These are phyloP conservation scores for Cytospora mali DNA, from an alignment of 2,329 filamentous ascomycete genomes.

Conservation along the genomic window DNA sequence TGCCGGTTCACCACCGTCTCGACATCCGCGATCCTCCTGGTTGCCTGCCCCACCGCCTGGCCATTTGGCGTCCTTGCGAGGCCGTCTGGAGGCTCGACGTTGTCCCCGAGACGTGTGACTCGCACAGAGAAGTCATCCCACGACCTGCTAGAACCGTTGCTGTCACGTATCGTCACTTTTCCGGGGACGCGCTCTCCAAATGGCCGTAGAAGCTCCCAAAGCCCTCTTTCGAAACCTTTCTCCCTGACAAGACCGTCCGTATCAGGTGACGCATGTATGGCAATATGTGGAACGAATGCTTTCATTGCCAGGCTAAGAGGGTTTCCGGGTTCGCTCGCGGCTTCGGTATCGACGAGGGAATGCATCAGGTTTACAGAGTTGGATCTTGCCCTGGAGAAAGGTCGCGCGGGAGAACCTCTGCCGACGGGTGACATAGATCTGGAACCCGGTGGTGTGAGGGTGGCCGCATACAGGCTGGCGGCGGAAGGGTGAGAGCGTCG, in stretches of 20 bases:
- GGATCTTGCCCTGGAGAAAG: slow-evolving; percentile 62
- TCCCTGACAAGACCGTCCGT: slow-evolving; percentile 77
- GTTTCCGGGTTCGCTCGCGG: slow-evolving; percentile 52
- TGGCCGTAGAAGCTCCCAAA: slow-evolving; percentile 84
- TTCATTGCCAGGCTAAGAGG: slow-evolving; percentile 71
- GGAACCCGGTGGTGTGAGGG: slow-evolving; percentile 68
- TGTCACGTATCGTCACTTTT: slow-evolving; percentile 89
- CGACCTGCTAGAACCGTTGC: slow-evolving; percentile 76
- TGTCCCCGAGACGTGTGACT: slow-evolving; percentile 72
- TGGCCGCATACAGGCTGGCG: slow-evolving; percentile 66
- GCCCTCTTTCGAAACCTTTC: slow-evolving; percentile 81
- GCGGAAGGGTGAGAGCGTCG: slow-evolving; percentile 59
- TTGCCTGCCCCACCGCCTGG: slow-evolving; percentile 28
- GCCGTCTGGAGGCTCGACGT: slow-evolving; percentile 53
- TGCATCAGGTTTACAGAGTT: slow-evolving; percentile 47
- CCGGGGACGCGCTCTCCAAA: slow-evolving; percentile 89
- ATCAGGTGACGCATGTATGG: slow-evolving; percentile 83
- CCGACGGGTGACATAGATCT: slow-evolving; percentile 69
- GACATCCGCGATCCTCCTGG: slow-evolving; percentile 65
- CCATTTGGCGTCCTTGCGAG: slow-evolving; percentile 37
- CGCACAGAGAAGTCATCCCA: slow-evolving; percentile 91
- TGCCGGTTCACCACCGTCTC: slow-evolving; percentile 82
- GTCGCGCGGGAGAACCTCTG: slow-evolving; percentile 58
- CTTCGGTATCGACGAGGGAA: slow-evolving; percentile 47
- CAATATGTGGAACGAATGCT: slow-evolving; percentile 87